Evolutionary conservation across 2,329 filamentous ascomycete species (phyloP).

Genomic region (Chalara sp.): DNA sequence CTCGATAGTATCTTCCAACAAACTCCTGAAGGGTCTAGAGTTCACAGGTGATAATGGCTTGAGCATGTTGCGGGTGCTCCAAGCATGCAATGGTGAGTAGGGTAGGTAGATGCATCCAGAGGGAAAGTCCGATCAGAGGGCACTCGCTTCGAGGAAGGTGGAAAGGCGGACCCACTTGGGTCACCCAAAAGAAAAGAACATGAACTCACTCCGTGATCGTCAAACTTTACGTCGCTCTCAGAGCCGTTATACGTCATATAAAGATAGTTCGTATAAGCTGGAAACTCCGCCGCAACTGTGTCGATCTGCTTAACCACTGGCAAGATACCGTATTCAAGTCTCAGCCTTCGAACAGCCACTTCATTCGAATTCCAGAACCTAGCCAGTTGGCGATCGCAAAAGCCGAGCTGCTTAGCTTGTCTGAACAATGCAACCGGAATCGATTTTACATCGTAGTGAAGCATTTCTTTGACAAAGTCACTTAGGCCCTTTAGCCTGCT

Average conservation of each 20-base stretch:
- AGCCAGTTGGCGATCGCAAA: conserved; percentile 87
- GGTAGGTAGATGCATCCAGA: background rate
- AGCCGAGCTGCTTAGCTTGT: conserved; percentile 87
- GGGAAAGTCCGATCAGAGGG: background rate
- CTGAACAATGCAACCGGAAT: conserved; percentile 63
- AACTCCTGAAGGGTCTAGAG: too few species aligned
- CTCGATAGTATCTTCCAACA: too few species aligned
- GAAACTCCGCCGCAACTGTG: conserved; percentile 95
- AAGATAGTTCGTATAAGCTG: conserved; percentile 88
- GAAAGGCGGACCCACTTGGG: background rate
- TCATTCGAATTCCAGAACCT: conserved; percentile 95
- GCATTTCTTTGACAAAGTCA: conserved; percentile 79
- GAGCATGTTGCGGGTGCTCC: too few species aligned
- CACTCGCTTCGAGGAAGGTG: background rate
- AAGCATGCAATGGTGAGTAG: background rate
- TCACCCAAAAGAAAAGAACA: conserved; percentile 46
- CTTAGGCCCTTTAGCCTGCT: conserved; percentile 84
- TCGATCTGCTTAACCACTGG: conserved; percentile 98
- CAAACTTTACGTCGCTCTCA: conserved; percentile 75
- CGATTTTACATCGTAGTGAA: conserved; percentile 56
- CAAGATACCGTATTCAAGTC: conserved; percentile 78
- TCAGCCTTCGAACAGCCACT: conserved; percentile 74
- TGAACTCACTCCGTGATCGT: conserved; percentile 72
- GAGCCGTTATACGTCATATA: conserved; percentile 94
- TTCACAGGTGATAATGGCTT: too few species aligned